Evolutionary conservation across 306 rosid species (phyloP), one percentile per base, ranked within the genome.

Genomic region (Cucumis hystrix): DNA sequence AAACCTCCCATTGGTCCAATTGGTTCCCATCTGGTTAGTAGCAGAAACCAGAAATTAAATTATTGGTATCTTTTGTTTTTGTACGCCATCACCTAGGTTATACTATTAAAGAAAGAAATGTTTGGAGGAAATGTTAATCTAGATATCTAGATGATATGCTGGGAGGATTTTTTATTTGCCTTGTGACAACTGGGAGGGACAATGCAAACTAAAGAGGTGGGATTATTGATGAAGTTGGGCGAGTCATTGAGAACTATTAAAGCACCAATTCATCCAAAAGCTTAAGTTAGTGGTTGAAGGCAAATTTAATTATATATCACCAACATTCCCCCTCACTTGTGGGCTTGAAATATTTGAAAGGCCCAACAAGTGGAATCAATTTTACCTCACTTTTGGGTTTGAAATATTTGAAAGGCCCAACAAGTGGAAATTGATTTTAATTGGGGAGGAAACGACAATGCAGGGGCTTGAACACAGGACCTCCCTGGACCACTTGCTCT

Each of bases 1-100:
- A 81, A 59, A 80, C 92, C 95, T 16, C 98, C 97, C 15, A 88
- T 95, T 84, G 97, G 98, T 81, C 98, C 96, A 71, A 88, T 95
- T 78, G 98, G 98, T 60, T 81, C 90, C 71, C 97, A 92, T 83
- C 66, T 92, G 98, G 98, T 87, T 55, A 67, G 84, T 85, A 78
- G 66, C 55, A 37, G 69, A 73, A 75, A 70, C 70, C 55, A 37
- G 69, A 73, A 72, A 70, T 74, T 39, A 68, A 67, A 49, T 78
- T 52, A 66, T 65, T 75, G 43, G 12, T 14, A 39, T 7, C 49
- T 64, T 40, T 10, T 51, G 52, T 23, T 37, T 40, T 11, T 20
- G 17, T 75, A 25, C n/a, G 9, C 15, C 70, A 56, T 75, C n/a
- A 11, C 13, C 56, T 25, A 20, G 57, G 13, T 21, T 21, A 69